phyloP scores from a whole-genome alignment of 2,329 filamentous ascomycete species.

The Madurella mycetomatis region DNA sequence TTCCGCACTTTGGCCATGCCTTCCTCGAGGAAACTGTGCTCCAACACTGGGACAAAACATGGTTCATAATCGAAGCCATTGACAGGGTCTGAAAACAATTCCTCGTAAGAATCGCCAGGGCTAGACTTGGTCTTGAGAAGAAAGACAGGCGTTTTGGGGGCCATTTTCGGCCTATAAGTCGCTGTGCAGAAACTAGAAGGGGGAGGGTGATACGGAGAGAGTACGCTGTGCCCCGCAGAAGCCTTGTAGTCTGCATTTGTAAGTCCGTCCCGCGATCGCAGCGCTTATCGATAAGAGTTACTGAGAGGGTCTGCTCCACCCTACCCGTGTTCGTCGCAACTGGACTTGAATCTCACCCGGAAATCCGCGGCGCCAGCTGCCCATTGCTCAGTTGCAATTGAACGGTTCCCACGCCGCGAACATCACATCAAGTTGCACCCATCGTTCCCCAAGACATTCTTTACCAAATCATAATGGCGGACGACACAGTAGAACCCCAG shows the following conservation, averaged over 20 bases:
- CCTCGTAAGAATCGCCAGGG: slow-evolving; percentile 68
- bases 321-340: neutral
- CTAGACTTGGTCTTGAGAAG: slow-evolving; percentile 74
- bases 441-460: neutral
- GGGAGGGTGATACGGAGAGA: neutral
- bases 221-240: too few relatives aligned
- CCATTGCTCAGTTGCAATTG: neutral
- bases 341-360: neutral
- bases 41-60: slow-evolving; percentile 70
- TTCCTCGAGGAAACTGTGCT: slow-evolving; percentile 61
- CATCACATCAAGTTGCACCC: neutral
- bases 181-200: neutral
- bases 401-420: neutral
- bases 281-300: neutral
- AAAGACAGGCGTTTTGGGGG: slow-evolving; percentile 52
- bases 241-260: too few relatives aligned
- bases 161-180: slow-evolving; percentile 7
- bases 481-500: slow-evolving; percentile 33
- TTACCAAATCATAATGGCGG: slow-evolving; percentile 33
- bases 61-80: slow-evolving; percentile 51
- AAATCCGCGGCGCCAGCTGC: neutral
- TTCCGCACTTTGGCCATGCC: slow-evolving; percentile 51
- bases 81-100: slow-evolving; percentile 52
- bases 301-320: neutral
- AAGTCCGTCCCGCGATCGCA: too few relatives aligned